Conservation (phyloP, 1,139 yeast species). For the Candida sp. region DNA sequence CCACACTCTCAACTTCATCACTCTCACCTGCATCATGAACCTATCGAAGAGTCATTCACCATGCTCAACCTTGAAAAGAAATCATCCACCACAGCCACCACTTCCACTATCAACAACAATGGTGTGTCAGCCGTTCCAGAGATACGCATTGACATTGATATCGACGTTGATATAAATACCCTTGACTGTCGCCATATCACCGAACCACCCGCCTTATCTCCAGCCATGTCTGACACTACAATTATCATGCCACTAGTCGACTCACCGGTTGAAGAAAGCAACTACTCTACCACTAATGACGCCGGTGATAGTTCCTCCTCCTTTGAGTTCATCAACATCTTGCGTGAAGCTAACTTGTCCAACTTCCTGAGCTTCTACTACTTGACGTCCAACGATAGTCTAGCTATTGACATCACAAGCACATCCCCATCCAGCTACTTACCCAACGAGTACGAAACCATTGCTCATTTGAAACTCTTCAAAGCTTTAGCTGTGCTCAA, state of each 20-base stretch:
- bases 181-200: background rate
- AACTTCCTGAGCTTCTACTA: constrained; percentile 2
- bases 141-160: background rate
- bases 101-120: too few relatives aligned
- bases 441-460: constrained; percentile 6
- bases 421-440: background rate
- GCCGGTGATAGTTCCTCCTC: background rate
- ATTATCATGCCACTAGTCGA: background rate
- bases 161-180: background rate
- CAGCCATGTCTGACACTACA: background rate
- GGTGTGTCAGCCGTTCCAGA: too few relatives aligned
- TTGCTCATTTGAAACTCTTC: constrained; percentile 36
- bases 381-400: background rate
- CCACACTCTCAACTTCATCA: background rate
- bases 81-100: background rate
- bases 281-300: background rate
- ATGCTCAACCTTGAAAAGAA: background rate
- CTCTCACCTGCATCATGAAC: background rate
- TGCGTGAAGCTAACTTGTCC: background rate
- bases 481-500: constrained; percentile 30
- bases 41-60: background rate
- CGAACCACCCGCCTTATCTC: background rate
- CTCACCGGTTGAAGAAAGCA: background rate
- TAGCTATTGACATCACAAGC: background rate
- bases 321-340: background rate